These are phyloP conservation scores for Leptodermis oblonga DNA, from an alignment of 257 asterid genomes.

Conservation along the genomic window DNA sequence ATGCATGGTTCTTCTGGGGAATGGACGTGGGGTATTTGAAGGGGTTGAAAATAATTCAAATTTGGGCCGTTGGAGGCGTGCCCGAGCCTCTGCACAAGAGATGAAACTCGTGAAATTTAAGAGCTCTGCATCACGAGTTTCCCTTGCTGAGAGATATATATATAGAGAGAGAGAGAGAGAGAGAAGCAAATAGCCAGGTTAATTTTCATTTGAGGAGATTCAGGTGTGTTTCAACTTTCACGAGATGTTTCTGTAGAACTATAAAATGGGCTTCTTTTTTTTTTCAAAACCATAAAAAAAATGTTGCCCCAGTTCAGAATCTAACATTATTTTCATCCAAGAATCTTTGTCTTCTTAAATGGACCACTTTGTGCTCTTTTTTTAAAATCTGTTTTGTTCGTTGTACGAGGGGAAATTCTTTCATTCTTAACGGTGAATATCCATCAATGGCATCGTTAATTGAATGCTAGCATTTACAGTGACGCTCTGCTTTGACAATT, in stretches of 20 bases:
- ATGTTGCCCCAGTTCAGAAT: background rate
- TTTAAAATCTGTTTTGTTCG: background rate
- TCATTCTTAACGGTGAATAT: background rate
- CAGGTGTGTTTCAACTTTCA: constrained; percentile 13
- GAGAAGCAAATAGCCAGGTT: background rate
- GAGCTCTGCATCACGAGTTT: constrained; percentile 93
- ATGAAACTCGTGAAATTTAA: constrained; percentile 64
- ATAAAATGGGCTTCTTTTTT: background rate
- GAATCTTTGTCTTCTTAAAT: constrained; percentile 12
- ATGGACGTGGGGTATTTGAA: constrained; percentile 50
- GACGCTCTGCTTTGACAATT: constrained; percentile 9
- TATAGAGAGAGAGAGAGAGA: no score
- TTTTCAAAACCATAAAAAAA: background rate
- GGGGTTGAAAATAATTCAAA: constrained; percentile 32
- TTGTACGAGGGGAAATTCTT: background rate
- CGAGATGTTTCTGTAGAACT: constrained; percentile 18
- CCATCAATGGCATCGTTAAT: constrained; percentile 14
- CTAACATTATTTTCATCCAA: background rate
- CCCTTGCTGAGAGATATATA: constrained; percentile 38
- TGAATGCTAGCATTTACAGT: constrained; percentile 8
- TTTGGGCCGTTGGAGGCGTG: constrained; percentile 14
- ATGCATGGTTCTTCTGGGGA: constrained; percentile 33
- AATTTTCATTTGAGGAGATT: constrained; percentile 6
- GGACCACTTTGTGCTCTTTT: constrained; percentile 9
- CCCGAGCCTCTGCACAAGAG: constrained; percentile 30